Evolutionary conservation across 345 rosid genomes (phyloP), one percentile per base, ranked within the genome.

Genomic region (Eucalyptus pauciflora): DNA sequence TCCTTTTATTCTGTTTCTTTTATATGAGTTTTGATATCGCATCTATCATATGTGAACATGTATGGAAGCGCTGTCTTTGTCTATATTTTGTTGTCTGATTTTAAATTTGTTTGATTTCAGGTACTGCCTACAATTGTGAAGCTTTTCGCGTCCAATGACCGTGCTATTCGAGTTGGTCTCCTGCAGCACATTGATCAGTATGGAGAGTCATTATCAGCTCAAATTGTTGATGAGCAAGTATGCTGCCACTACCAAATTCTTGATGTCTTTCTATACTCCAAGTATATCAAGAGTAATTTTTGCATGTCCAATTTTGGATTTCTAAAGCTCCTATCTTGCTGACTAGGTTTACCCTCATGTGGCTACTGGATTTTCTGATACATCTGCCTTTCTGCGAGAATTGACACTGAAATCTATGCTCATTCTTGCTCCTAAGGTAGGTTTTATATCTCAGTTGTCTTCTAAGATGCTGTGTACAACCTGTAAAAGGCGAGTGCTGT

Each of bases 321-420:
- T 60, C 27, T 71, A 52, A 45, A 67, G 43, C 64, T 90, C 58
- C 25, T 50, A 51, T 93, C 83, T 89, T 89, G 67, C 76, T 91
- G 52, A 89, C 89, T 92, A 97, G 99, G 98, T 96, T 89, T 98
- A 93, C 91, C 98, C 99, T 88, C 99, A 97, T 88, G 94, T 98
- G 90, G 96, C 99, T 89, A 95, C 97, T 88, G 99, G 99, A 89
- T 97, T 98, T 91, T 92, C 98, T 41, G 99, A 98, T 90, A 93
- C 98, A 49, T 95, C 98, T 88, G 97, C 99, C 76, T 96, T 96
- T 93, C 98, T 98, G 85, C 96, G 99, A 85, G 99, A 98, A 91
- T 89, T 98, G 95, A 97, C 99, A 94, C 99, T 98, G 58, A 98
- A 98, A 89, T 97, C 99, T 52, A 97, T 98, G 99, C 99, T 98